Conservation (phyloP, 345 rosid species). For the Populus nigra region DNA sequence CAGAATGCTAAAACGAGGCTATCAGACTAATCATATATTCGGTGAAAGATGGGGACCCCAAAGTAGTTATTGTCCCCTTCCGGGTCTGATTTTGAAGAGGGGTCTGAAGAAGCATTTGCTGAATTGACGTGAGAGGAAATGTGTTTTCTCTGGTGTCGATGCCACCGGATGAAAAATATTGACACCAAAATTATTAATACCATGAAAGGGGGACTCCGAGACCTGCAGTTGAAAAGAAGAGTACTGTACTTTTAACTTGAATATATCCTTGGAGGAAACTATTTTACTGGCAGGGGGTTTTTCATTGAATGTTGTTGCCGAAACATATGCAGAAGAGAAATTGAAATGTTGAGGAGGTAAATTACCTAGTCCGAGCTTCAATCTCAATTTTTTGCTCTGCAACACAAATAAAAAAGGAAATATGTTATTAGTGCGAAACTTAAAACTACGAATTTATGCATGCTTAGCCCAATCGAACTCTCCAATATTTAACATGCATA, state of each 20-base stretch:
- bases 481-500: no score
- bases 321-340: background rate
- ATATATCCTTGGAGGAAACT: background rate
- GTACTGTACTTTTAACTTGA: background rate
- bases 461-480: no score
- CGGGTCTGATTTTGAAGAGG: constrained; percentile 33
- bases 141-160: constrained; percentile 14
- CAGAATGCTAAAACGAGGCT: background rate
- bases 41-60: constrained; percentile 8
- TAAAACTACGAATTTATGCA: no score
- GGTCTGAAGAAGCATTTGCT: constrained; percentile 14
- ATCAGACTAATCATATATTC: background rate
- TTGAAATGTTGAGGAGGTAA: background rate
- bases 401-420: background rate
- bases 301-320: background rate
- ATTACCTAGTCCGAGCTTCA: constrained; percentile 34
- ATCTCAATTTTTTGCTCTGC: constrained; percentile 2
- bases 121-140: constrained; percentile 19
- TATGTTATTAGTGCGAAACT: background rate
- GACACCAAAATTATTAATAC: constrained; percentile 19
- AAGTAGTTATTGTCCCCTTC: constrained; percentile 24
- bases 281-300: background rate
- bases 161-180: background rate
- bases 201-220: constrained; percentile 32
- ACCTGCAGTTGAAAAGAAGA: constrained; percentile 27